These are phyloP conservation scores for Barnettozyma populi DNA, from an alignment of 805 yeast genomes.

Conservation along the genomic window DNA sequence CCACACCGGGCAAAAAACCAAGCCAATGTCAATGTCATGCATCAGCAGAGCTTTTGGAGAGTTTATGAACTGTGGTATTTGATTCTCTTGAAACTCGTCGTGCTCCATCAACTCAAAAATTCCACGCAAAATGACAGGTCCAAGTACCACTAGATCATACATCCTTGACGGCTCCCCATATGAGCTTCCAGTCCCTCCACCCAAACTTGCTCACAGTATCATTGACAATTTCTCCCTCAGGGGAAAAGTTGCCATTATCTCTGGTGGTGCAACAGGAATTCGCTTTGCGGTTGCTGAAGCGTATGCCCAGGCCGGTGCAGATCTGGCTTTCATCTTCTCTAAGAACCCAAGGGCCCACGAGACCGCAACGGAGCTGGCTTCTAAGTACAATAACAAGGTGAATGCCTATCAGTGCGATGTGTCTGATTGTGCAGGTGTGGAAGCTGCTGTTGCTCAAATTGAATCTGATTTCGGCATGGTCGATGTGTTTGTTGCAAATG, in stretches of 20 bases:
- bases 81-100: no score
- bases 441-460: conserved; percentile 30
- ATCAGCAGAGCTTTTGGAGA: no score
- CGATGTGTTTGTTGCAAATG: conserved; percentile 84
- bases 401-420: conserved; percentile 43
- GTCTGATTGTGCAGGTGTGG: conserved; percentile 23
- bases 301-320: conserved; percentile 83
- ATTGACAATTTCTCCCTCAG: conserved; percentile 70
- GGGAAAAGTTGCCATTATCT: conserved; percentile 77
- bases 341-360: conserved; percentile 40
- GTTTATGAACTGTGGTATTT: no score
- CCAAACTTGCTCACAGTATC: conserved; percentile 45
- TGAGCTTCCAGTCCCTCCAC: conserved; percentile 49
- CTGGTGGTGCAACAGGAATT: conserved; percentile 84
- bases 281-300: conserved; percentile 81
- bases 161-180: conserved; percentile 21
- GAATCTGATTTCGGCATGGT: conserved; percentile 65
- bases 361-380: conserved; percentile 49
- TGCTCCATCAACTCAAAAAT: background rate
- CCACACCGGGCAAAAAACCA: background rate
- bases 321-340: conserved; percentile 45
- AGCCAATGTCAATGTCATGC: background rate
- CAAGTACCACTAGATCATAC: conserved; percentile 15
- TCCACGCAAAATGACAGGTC: conserved; percentile 1
- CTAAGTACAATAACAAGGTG: conserved; percentile 53